These are phyloP conservation scores for Leccinum subgranulosum DNA, from an alignment of 768 basidiomycete genomes.

Conservation along the genomic window DNA sequence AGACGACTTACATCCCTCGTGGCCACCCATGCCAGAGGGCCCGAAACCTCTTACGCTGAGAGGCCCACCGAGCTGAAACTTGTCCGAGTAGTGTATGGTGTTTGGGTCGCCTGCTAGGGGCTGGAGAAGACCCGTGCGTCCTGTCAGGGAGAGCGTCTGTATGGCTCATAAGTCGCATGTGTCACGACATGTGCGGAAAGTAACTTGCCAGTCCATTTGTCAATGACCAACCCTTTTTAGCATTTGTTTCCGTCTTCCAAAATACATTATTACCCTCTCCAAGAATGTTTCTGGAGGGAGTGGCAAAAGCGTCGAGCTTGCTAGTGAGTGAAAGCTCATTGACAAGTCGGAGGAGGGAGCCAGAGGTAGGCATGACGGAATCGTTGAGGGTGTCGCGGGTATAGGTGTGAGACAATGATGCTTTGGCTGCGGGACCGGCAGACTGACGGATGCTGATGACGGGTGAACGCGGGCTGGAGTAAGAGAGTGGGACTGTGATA, in stretches of 20 bases:
- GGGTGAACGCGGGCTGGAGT: background rate
- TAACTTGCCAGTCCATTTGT: slow-evolving; percentile 21
- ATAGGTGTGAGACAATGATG: slow-evolving; percentile 77
- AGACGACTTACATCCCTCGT: slow-evolving; percentile 57
- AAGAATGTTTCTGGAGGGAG: slow-evolving; percentile 4
- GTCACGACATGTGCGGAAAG: background rate
- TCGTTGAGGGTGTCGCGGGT: slow-evolving; percentile 48
- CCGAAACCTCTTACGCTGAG: slow-evolving; percentile 78
- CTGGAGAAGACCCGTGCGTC: slow-evolving; percentile 68
- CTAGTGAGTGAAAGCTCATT: slow-evolving; percentile 21
- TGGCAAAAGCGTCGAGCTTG: slow-evolving; percentile 20
- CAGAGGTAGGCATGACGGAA: slow-evolving; percentile 25
- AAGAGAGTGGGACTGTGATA: slow-evolving; percentile 24
- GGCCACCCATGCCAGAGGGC: slow-evolving; percentile 72
- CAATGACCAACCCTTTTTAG: slow-evolving; percentile 24
- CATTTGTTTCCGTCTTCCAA: slow-evolving; percentile 24
- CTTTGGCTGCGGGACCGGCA: slow-evolving; percentile 80
- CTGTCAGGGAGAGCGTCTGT: slow-evolving; percentile 74
- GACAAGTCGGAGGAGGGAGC: slow-evolving; percentile 18
- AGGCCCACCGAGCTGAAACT: slow-evolving; percentile 93
- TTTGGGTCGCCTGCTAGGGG: slow-evolving; percentile 48
- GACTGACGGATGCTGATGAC: slow-evolving; percentile 70
- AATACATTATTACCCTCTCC: slow-evolving; percentile 26
- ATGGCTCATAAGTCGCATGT: background rate
- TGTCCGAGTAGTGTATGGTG: slow-evolving; percentile 62